Evolutionary conservation across 441 rosid species (phyloP).

Genomic region (Mallotus japonicus): DNA sequence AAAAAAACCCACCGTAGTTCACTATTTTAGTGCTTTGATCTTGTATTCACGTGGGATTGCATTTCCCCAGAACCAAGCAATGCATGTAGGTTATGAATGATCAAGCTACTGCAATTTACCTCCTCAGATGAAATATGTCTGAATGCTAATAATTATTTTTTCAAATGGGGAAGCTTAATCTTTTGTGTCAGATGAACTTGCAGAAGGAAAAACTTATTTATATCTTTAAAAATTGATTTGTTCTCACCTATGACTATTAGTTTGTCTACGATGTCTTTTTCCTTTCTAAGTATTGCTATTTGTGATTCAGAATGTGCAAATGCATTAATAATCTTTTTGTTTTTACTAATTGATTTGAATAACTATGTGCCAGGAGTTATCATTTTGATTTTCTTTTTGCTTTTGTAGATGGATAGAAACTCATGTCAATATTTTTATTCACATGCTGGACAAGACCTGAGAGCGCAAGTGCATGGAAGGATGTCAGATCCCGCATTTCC

Average conservation of each 20-base stretch:
- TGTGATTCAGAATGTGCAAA: not conserved
- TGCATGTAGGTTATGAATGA: not conserved
- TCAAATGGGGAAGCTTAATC: not conserved
- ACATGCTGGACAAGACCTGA: conserved; percentile 27
- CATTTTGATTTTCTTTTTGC: not conserved
- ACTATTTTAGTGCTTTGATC: not conserved
- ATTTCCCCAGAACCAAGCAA: not conserved
- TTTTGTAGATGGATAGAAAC: conserved; percentile 32
- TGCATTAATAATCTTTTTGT: not conserved
- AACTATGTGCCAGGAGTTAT: not conserved
- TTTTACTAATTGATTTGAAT: conserved; percentile 1
- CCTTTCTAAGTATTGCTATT: not conserved
- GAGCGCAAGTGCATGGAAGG: conserved; percentile 28
- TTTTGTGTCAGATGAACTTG: not conserved
- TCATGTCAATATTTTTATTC: conserved; percentile 26
- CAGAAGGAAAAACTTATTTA: no score
- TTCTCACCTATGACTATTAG: not conserved
- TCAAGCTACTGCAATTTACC: not conserved
- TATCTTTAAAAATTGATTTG: not conserved
- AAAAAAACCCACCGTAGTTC: not conserved
- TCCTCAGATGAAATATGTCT: not conserved
- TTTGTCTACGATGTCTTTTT: not conserved
- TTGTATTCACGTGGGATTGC: not conserved
- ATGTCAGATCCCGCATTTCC: conserved; percentile 26
- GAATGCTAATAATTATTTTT: not conserved